Conservation (phyloP, 2,329 filamentous ascomycete genomes). For the Fusarium coicis region DNA sequence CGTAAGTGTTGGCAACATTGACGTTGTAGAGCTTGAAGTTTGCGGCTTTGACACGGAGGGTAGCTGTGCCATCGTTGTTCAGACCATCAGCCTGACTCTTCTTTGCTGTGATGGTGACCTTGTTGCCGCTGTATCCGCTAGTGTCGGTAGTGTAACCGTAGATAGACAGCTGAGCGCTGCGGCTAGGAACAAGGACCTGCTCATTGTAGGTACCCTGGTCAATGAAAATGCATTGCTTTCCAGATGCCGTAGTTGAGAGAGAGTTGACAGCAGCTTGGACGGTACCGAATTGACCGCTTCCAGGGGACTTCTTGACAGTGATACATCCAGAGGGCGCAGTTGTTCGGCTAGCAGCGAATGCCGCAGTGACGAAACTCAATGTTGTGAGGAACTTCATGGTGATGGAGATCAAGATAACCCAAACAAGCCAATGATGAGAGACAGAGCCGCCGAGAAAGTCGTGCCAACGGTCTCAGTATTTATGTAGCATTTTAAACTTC, state of each 20-base stretch:
- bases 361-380: conserved; percentile 30
- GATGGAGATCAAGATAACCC: background rate
- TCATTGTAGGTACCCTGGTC: conserved; percentile 67
- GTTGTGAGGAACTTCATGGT: conserved; percentile 35
- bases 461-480: background rate
- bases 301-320: conserved; percentile 53
- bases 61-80: conserved; percentile 64
- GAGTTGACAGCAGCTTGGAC: conserved; percentile 68
- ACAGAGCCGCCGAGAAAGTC: background rate
- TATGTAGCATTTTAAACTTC: conserved; percentile 4
- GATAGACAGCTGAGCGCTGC: conserved; percentile 65
- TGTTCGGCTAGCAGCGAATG: conserved; percentile 49
- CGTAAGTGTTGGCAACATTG: conserved; percentile 60
- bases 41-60: conserved; percentile 56
- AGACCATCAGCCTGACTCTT: conserved; percentile 56
- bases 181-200: conserved; percentile 60
- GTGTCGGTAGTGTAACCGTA: conserved; percentile 65
- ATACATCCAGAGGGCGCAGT: conserved; percentile 61
- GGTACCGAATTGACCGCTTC: conserved; percentile 49
- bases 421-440: background rate
- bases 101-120: conserved; percentile 62
- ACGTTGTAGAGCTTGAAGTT: conserved; percentile 72
- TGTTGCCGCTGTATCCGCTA: conserved; percentile 62
- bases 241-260: conserved; percentile 61
- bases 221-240: conserved; percentile 71